Evolutionary conservation across 2,329 filamentous ascomycete genomes (phyloP).

Genomic region (Aschersonia sp.): DNA sequence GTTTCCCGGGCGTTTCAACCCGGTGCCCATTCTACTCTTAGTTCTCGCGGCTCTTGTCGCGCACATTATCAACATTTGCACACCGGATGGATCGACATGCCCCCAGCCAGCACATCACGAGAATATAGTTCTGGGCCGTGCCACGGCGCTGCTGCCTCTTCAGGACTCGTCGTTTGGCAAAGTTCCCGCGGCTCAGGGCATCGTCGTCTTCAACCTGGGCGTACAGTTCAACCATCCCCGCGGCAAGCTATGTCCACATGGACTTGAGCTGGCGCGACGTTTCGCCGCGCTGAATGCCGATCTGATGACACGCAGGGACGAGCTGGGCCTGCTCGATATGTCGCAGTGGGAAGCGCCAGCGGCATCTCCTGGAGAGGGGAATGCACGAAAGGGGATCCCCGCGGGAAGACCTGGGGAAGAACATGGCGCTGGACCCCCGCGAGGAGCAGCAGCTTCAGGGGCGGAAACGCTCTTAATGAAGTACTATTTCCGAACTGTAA

Average conservation of each 20-base stretch:
- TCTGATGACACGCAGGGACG: constrained; percentile 19
- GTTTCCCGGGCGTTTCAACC: constrained; percentile 19
- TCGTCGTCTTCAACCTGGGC: constrained; percentile 31
- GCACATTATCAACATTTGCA: too few species aligned
- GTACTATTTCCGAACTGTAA: constrained; percentile 35
- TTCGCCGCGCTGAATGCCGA: constrained; percentile 23
- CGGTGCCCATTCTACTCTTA: constrained; percentile 13
- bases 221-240: constrained; percentile 32
- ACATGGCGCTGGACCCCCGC: too few species aligned
- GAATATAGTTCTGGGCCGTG: constrained; percentile 16
- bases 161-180: not conserved
- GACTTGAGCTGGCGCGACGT: constrained; percentile 19
- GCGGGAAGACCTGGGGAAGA: too few species aligned
- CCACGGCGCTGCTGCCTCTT: constrained; percentile 18
- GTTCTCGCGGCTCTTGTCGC: too few species aligned
- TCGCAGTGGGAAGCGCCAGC: constrained; percentile 20
- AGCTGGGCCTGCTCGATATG: constrained; percentile 31
- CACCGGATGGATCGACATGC: too few species aligned
- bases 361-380: too few species aligned
- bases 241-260: constrained; percentile 30
- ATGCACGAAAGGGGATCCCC: too few species aligned
- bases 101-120: too few species aligned
- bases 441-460: too few species aligned
- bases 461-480: constrained; percentile 20
- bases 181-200: constrained; percentile 9